Base-by-base conservation (phyloP, 345 rosid species). In the Arabidopsis arenosa region DNA sequence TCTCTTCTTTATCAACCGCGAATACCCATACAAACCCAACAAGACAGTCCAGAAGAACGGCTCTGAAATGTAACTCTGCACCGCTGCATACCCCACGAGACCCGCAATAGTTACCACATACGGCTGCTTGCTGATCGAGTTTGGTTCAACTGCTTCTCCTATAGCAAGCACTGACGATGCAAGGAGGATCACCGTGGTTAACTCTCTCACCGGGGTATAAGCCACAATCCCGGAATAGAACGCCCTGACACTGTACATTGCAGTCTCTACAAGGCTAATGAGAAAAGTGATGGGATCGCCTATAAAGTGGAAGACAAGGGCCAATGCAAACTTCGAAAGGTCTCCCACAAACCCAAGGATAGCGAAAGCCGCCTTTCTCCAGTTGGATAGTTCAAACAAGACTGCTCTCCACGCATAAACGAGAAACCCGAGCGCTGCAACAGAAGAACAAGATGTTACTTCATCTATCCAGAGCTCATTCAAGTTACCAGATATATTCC, bases 391-490 rank as follows among this genome's bases (percentile, higher is more conserved):
- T 69, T 93, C 97, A 3, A 87, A 88, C 78, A 94, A 79, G 63
- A 94, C 95, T 0, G 89, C 90, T 69, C 97, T 88, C 97, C 98
- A 92, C 21, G 93, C 84, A 78, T 89, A 90, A 32, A 85, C 47
- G 10, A 94, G 89, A 83, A 94, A 89, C 52, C 83, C 92, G 15
- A 86, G 60, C 9, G 95, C 96, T 90, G 90, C 86, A 90, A 10
- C 30, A 56, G 44, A 56, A 17, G 69, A 66, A 14, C 41, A 64
- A 17, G 6, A 33, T 21, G 32, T 58, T 30, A 70, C 59, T 55
- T 65, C 17, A 28, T 39, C 9, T 12, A 35, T 0, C 21, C 66
- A 55, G 28, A 8, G 7, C 17, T 23, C 14, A 4, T 64, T 36
- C 37, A 57, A 49, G 28, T 14, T 12, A 35, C 11, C 4, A 66